Percentiles rank a stretch among this genome's conserved stretches.
Conservation (phyloP, 495 filamentous ascomycete species). For the Daldinia decipiens region DNA sequence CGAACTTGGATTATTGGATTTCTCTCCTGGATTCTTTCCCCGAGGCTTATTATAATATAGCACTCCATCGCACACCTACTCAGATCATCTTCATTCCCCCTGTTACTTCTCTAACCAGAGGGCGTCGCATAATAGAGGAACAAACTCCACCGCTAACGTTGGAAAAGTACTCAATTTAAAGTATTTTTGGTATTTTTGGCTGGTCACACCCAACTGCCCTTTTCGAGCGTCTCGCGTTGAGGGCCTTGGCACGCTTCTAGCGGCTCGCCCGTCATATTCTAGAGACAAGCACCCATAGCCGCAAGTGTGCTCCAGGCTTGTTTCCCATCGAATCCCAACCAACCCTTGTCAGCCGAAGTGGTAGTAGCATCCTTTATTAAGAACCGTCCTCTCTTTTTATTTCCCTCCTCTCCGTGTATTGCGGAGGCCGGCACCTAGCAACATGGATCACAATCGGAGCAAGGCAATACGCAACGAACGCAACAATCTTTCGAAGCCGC, state of each 20-base stretch:
- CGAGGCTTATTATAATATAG: conserved; percentile 5
- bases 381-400: conserved; percentile 5
- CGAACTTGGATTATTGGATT: conserved; percentile 1
- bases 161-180: conserved; percentile 19
- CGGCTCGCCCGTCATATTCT: conserved; percentile 21
- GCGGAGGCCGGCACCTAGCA: conserved; percentile 43
- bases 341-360: conserved; percentile 12
- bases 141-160: conserved; percentile 19
- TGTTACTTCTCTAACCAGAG: conserved; percentile 3
- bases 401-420: conserved; percentile 23
- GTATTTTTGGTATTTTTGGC: conserved; percentile 26
- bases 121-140: conserved; percentile 36
- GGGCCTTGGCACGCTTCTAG: conserved; percentile 30
- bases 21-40: conserved; percentile 4
- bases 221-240: conserved; percentile 37
- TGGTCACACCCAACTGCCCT: conserved; percentile 38
- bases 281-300: conserved; percentile 30
- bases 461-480: conserved; percentile 40
- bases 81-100: conserved; percentile 29
- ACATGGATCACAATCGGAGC: conserved; percentile 47
- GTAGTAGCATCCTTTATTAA: conserved; percentile 9
- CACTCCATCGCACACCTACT: conserved; percentile 26
- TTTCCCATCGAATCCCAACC: conserved; percentile 32
- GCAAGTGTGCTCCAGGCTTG: conserved; percentile 13
- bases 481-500: conserved; percentile 46